Percentiles rank a stretch among this genome's conserved stretches.
Conservation (phyloP, 495 filamentous ascomycete species). For the Neurospora hispaniola region DNA sequence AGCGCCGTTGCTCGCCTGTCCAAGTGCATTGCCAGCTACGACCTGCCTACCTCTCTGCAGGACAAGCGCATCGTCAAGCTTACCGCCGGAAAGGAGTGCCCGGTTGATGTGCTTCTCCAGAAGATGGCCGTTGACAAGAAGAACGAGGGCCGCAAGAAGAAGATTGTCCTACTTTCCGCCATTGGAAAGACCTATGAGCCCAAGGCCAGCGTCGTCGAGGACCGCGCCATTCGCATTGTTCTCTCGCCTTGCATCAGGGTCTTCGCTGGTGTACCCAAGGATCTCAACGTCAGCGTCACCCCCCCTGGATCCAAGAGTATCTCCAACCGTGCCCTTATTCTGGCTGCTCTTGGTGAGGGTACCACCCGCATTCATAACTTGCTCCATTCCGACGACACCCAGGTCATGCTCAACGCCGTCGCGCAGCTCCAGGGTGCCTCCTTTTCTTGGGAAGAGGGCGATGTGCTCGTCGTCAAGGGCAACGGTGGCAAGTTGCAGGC, state of each 20-base stretch:
- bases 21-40: constrained; percentile 90
- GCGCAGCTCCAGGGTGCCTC: constrained; percentile 75
- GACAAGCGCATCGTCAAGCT: constrained; percentile 77
- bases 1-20: constrained; percentile 80
- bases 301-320: constrained; percentile 97
- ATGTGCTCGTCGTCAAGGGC: constrained; percentile 79
- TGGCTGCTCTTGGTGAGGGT: constrained; percentile 84
- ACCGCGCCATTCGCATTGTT: constrained; percentile 73
- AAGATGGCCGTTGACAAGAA: constrained; percentile 99
- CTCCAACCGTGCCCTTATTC: constrained; percentile 85
- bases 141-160: constrained; percentile 92
- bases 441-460: constrained; percentile 89
- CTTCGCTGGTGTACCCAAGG: constrained; percentile 51
- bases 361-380: constrained; percentile 83
- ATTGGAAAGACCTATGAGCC: constrained; percentile 83
- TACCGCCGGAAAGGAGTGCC: constrained; percentile 79
- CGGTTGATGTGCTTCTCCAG: constrained; percentile 75
- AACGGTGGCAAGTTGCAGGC: constrained; percentile 79
- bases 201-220: constrained; percentile 77
- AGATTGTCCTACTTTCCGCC: constrained; percentile 85
- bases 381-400: constrained; percentile 92
- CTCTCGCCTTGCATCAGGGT: constrained; percentile 74
- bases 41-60: constrained; percentile 73
- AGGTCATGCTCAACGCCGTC: constrained; percentile 90
- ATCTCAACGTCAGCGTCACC: constrained; percentile 59